These are phyloP conservation scores for Apophysomyces variabilis DNA, from an alignment of 371 early-diverging fungal species.

Conservation along the genomic window DNA sequence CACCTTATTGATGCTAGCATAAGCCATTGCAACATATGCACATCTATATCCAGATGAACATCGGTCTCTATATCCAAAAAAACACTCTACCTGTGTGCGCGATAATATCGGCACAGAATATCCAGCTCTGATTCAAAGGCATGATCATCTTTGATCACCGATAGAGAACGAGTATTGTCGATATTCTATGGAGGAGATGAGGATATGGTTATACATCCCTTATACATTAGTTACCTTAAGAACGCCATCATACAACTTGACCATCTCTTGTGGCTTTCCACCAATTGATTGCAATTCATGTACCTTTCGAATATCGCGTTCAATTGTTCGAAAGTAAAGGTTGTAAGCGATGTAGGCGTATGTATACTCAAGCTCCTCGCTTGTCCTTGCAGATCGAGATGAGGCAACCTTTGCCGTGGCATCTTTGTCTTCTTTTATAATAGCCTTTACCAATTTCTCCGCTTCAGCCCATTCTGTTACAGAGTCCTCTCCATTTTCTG, in stretches of 20 bases:
- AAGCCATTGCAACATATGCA: constrained; percentile 58
- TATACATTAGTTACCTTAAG: constrained; percentile 54
- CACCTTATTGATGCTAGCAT: constrained; percentile 49
- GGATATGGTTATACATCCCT: neutral
- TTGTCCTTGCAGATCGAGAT: constrained; percentile 69
- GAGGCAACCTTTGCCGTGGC: constrained; percentile 74
- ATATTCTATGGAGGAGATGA: constrained; percentile 43
- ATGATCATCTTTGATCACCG: constrained; percentile 54
- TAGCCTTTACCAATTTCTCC: constrained; percentile 61
- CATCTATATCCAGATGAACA: constrained; percentile 30
- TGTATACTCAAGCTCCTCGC: constrained; percentile 59
- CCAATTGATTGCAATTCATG: constrained; percentile 38
- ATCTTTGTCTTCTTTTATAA: constrained; percentile 67
- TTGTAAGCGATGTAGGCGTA: constrained; percentile 64
- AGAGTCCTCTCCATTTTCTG: constrained; percentile 42
- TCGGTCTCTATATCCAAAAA: neutral
- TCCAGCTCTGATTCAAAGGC: constrained; percentile 58
- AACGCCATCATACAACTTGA: constrained; percentile 68
- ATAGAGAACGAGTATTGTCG: constrained; percentile 58
- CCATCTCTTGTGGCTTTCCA: constrained; percentile 64
- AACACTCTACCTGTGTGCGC: constrained; percentile 49
- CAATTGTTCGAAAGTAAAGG: constrained; percentile 53
- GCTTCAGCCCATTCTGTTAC: constrained; percentile 65
- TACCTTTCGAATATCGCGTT: constrained; percentile 58
- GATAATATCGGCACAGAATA: constrained; percentile 54